Percentiles rank a stretch among this genome's conserved stretches.
Evolutionary conservation across 345 rosid species (phyloP).

Genomic region (Syzygium jambos): DNA sequence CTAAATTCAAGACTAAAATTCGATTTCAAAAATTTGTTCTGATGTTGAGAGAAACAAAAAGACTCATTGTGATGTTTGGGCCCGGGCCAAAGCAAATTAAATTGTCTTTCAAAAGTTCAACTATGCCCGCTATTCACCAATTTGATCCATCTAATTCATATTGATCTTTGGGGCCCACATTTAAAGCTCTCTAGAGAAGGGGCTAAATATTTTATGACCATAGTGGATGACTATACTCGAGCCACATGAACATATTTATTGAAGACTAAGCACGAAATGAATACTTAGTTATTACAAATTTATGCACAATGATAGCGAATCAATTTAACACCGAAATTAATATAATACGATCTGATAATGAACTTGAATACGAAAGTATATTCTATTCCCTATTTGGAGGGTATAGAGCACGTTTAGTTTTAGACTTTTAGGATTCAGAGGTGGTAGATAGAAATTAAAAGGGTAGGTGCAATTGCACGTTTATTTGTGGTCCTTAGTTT

Average conservation of each 20-base stretch:
- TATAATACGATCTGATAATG: not conserved
- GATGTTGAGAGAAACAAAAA: not conserved
- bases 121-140: not conserved
- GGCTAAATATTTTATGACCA: not conserved
- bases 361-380: not conserved
- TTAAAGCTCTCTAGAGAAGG: not conserved
- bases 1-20: not conserved
- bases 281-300: not conserved
- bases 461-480: not conserved
- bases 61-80: not conserved
- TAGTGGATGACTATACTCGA: not conserved
- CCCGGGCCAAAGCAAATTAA: not conserved
- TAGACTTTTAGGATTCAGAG: not conserved
- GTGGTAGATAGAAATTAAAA: not conserved
- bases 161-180: not conserved
- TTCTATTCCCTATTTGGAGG: not conserved
- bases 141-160: not conserved
- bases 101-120: not conserved
- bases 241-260: not conserved
- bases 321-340: not conserved
- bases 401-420: not conserved
- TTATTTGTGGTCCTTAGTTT: not conserved
- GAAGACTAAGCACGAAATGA: not conserved
- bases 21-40: not conserved
- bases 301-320: not conserved